A percentile compares a stretch with the other conserved stretches of the same genome.
These are phyloP conservation scores for Xylaria sp. DNA, from an alignment of 2,329 filamentous ascomycete species.

Conservation along the genomic window DNA sequence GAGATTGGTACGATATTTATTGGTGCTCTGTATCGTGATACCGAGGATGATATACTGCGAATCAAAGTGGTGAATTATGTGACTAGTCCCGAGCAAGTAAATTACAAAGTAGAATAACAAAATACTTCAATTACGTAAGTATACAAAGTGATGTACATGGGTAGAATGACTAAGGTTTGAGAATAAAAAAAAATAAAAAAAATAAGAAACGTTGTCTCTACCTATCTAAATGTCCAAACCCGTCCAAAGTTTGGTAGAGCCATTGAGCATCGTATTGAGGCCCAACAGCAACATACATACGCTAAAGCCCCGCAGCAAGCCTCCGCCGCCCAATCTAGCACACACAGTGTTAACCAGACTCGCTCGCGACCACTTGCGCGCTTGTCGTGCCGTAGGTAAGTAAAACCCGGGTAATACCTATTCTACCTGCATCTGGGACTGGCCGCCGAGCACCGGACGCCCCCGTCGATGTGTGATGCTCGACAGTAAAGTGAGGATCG, in stretches of 20 bases:
- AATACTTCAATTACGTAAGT: neutral
- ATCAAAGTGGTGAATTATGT: neutral
- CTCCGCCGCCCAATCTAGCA: neutral
- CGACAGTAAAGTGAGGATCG: neutral
- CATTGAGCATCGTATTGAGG: neutral
- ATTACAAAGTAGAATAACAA: neutral
- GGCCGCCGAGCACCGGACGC: neutral
- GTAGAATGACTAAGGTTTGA: too few species aligned
- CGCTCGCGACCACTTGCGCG: neutral
- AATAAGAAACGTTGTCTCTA: neutral
- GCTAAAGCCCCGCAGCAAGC: neutral
- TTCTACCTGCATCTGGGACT: neutral
- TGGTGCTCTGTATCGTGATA: neutral
- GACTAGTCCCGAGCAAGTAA: neutral
- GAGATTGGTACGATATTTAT: neutral
- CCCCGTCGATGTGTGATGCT: neutral
- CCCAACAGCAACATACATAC: conserved; percentile 10
- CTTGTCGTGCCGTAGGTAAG: neutral
- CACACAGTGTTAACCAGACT: neutral
- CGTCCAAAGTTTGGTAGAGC: neutral
- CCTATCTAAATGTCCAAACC: neutral
- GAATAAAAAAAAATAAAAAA: neutral
- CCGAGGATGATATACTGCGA: neutral
- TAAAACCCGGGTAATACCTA: neutral
- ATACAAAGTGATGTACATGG: neutral